A percentile compares a stretch with the other conserved stretches of the same genome.
Evolutionary conservation across 352 stramenopile genomes (phyloP).

Genomic region (Phytophthora agathidicida): DNA sequence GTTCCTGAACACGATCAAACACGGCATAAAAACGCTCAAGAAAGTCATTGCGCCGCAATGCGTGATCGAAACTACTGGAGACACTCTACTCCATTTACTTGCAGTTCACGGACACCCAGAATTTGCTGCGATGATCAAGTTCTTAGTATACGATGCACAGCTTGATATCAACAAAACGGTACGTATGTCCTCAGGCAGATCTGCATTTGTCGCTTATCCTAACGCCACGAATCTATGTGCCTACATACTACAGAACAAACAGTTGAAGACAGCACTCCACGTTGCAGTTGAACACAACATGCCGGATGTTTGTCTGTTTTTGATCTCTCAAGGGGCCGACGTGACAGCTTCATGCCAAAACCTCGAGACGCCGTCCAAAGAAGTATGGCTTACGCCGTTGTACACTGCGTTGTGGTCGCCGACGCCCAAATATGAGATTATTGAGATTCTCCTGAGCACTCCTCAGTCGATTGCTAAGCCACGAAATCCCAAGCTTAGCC

Average conservation of each 20-base stretch:
- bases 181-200: too few relatives aligned
- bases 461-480: slow-evolving; percentile 50
- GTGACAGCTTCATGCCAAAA: slow-evolving; percentile 51
- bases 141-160: slow-evolving; percentile 37
- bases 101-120: slow-evolving; percentile 40
- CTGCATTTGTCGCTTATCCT: not conserved
- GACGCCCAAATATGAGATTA: slow-evolving; percentile 45
- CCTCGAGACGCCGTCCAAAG: slow-evolving; percentile 33
- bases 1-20: slow-evolving; percentile 41
- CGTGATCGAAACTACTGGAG: slow-evolving; percentile 52
- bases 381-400: slow-evolving; percentile 51
- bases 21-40: slow-evolving; percentile 42
- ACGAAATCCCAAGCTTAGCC: slow-evolving; percentile 39
- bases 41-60: slow-evolving; percentile 47
- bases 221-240: not conserved
- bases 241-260: slow-evolving; percentile 44
- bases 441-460: slow-evolving; percentile 54
- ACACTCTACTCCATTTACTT: slow-evolving; percentile 56
- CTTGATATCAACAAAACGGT: slow-evolving; percentile 53
- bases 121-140: slow-evolving; percentile 42
- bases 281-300: slow-evolving; percentile 48
- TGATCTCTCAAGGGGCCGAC: slow-evolving; percentile 48
- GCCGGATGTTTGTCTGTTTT: slow-evolving; percentile 42
- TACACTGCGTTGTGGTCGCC: slow-evolving; percentile 49
- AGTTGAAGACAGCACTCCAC: slow-evolving; percentile 55